phyloP scores from a whole-genome alignment of 306 rosid genomes.

The Hippophae gyantsensis region DNA sequence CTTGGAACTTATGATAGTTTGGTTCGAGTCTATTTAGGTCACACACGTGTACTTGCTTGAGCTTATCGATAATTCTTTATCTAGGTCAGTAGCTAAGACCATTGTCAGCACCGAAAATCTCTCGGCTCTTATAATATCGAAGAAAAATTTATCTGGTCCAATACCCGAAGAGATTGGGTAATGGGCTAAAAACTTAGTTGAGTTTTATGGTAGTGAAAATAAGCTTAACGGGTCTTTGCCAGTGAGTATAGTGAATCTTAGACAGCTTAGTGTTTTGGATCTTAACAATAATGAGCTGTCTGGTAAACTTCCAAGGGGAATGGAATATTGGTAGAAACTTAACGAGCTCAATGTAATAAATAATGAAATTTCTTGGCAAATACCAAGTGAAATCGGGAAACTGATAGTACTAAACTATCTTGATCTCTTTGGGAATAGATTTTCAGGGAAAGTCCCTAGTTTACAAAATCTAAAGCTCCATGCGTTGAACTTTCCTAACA shows the following conservation, averaged over 20 bases:
- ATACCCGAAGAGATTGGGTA: slow-evolving; percentile 72
- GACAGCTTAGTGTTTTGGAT: slow-evolving; percentile 57
- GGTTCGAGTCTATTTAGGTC: slow-evolving; percentile 49
- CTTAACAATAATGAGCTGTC: slow-evolving; percentile 54
- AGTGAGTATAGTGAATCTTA: slow-evolving; percentile 38
- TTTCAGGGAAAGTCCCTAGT: slow-evolving; percentile 61
- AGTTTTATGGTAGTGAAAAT: slow-evolving; percentile 46
- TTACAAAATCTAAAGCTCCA: slow-evolving; percentile 73
- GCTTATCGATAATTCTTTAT: slow-evolving; percentile 40
- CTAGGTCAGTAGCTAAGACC: slow-evolving; percentile 51
- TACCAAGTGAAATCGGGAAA: slow-evolving; percentile 56
- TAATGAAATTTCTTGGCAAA: slow-evolving; percentile 50
- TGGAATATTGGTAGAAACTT: slow-evolving; percentile 46
- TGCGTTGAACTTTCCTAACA: slow-evolving; percentile 60
- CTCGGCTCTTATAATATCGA: slow-evolving; percentile 39
- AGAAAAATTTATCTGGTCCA: slow-evolving; percentile 51
- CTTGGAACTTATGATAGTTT: slow-evolving; percentile 51
- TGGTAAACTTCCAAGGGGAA: slow-evolving; percentile 47
- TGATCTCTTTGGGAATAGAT: slow-evolving; percentile 57
- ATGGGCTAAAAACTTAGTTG: slow-evolving; percentile 44
- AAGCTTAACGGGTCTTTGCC: slow-evolving; percentile 51
- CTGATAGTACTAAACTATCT: slow-evolving; percentile 62
- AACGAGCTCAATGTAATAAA: slow-evolving; percentile 67
- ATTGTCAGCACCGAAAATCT: slow-evolving; percentile 53
- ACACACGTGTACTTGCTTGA: slow-evolving; percentile 48